Conservation (phyloP, 1,284 basidiomycete species). For the Cryptococcus sp. region DNA sequence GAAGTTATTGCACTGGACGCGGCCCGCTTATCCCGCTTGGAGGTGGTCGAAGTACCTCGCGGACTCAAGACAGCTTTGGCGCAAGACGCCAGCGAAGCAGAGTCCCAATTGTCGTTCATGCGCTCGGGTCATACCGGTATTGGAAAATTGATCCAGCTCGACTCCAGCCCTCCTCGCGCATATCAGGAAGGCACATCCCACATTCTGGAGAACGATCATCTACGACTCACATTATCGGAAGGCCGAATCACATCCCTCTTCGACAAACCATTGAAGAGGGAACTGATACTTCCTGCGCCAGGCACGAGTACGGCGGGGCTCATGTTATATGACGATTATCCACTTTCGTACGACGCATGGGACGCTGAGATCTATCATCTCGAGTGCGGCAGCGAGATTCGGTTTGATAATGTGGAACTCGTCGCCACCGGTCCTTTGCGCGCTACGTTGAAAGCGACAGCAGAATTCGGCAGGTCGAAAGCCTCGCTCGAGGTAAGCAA, state of each 20-base stretch:
- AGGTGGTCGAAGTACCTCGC: not conserved
- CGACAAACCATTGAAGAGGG: constrained; percentile 71
- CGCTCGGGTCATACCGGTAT: constrained; percentile 3
- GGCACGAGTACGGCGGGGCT: constrained; percentile 80
- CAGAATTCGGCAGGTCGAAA: constrained; percentile 84
- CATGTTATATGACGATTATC: constrained; percentile 77
- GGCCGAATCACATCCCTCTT: constrained; percentile 77
- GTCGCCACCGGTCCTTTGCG: constrained; percentile 72
- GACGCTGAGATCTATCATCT: constrained; percentile 87
- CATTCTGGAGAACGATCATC: constrained; percentile 8
- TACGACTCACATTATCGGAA: constrained; percentile 63
- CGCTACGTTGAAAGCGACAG: constrained; percentile 67
- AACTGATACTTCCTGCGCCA: constrained; percentile 67
- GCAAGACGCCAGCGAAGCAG: too few species aligned
- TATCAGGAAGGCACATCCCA: not conserved
- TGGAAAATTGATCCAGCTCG: not conserved
- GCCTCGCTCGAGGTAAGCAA: constrained; percentile 7
- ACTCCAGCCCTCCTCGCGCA: not conserved
- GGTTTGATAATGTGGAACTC: constrained; percentile 70
- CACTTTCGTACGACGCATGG: constrained; percentile 54
- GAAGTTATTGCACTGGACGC: not conserved
- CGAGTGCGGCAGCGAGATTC: constrained; percentile 68
- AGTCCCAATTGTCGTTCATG: not conserved
- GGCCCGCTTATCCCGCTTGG: not conserved
- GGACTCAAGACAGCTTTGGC: too few species aligned